phyloP scores from a whole-genome alignment of 2,329 filamentous ascomycete species.

The Akanthomyces muscarius region DNA sequence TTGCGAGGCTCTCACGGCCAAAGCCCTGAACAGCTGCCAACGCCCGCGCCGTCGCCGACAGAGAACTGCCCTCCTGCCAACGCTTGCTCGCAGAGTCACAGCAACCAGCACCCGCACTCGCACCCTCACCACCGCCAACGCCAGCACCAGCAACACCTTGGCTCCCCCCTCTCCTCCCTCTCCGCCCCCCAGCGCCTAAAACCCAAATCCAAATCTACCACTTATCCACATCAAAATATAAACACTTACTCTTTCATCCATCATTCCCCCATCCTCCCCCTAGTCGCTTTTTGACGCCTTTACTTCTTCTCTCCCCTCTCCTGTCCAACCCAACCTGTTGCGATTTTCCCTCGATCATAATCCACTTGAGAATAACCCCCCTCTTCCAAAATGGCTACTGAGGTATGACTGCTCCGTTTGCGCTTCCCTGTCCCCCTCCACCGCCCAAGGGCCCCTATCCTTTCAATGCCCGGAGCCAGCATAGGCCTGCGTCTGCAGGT shows the following conservation, averaged over 20 bases:
- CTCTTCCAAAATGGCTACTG: slow-evolving; percentile 53
- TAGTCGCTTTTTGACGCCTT: slow-evolving; percentile 22
- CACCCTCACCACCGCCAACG: background rate
- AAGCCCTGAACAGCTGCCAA: background rate
- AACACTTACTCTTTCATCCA: slow-evolving; percentile 28
- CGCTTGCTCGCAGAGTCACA: background rate
- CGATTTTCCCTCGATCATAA: slow-evolving; percentile 16
- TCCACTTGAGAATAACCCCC: slow-evolving; percentile 19
- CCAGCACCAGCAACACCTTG: background rate
- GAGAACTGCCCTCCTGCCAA: background rate
- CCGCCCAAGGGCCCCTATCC: slow-evolving; percentile 3
- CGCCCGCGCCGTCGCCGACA: background rate
- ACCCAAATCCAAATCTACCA: slow-evolving; percentile 25
- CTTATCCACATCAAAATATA: slow-evolving; percentile 27
- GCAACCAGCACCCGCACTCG: background rate
- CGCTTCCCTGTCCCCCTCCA: slow-evolving; percentile 18
- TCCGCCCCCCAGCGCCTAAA: slow-evolving; percentile 17
- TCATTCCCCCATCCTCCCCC: slow-evolving; percentile 23
- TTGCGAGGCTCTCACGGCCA: background rate
- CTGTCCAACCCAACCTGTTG: slow-evolving; percentile 4
- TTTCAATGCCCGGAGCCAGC: slow-evolving; percentile 2
- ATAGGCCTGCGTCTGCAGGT: background rate
- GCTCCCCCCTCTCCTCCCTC: slow-evolving; percentile 19
- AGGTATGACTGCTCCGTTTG: slow-evolving; percentile 45
- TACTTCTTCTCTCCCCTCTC: slow-evolving; percentile 18